Base-by-base conservation (phyloP, 495 filamentous ascomycete species). In the Neurospora sp. region DNA sequence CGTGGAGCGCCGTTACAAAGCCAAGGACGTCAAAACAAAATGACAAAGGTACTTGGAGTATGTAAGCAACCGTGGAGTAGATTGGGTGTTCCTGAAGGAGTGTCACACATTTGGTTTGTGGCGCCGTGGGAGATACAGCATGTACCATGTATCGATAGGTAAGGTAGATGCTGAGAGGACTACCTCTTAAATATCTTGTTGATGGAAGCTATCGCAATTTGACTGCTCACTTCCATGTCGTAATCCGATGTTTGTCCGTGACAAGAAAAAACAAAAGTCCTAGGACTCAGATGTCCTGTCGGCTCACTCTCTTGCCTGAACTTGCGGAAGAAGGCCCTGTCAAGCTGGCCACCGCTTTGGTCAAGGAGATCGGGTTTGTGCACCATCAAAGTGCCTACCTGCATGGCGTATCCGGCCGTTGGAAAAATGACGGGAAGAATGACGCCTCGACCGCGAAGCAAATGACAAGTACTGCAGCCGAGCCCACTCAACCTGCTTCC, bases 1-100 rank as follows among this genome's bases (percentile, higher is more conserved):
- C 15, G 54, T 34, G 15, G 28, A 28, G 54, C 54, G 3, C 54
- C 54, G 54, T 66, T 66, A 34, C 28, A 34, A 66, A 66, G 15
- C 15, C 54, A 19, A 34, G 15, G 28, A 66, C 24, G 54, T 66
- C 54, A 66, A 66, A 19, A 34, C 28, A 66, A 66, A 34, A 34
- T 66, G 54, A 66, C 54, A 66, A 62, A 62, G 54, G 54, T 66
- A 66, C 54, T 66, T 66, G 28, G 6, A 31, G 54, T 34, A 66
- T 66, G 54, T 66, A 66, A 34, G 28, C 54, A 66, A 66, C 54
- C 28, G 28, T 66, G 13, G 54, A 66, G 69, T 71, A 77, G 54
- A 79, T 77, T 77, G 54, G 45, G 71, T 74, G 77, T 78, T 80
- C 75, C 71, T 80, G 72, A 71, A 66, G 17, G 6, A 19, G 9